Evolutionary conservation across 148 eudicot genomes (phyloP).

Genomic region (Tetragonia tetragonoides): DNA sequence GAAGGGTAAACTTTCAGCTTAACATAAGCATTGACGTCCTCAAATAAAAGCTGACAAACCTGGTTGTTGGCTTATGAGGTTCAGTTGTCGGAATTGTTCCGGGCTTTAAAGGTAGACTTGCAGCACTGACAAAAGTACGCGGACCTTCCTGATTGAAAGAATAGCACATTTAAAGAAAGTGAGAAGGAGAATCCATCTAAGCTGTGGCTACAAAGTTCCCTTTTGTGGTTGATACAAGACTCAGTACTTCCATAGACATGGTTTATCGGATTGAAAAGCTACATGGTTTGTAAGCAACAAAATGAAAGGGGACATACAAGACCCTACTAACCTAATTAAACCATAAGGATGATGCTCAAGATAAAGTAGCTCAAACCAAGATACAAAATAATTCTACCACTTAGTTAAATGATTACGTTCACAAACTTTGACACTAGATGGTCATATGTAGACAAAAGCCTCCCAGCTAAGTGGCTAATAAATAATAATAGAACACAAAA

Average conservation of each 20-base stretch:
- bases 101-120: constrained; percentile 64
- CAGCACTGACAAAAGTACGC: constrained; percentile 68
- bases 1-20: constrained; percentile 4
- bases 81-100: constrained; percentile 42
- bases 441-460: too few relatives aligned
- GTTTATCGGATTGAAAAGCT: neutral
- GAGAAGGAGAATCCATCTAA: neutral
- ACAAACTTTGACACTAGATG: too few relatives aligned
- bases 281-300: neutral
- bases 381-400: neutral
- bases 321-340: neutral
- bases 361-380: neutral
- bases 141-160: constrained; percentile 70
- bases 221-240: neutral
- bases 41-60: constrained; percentile 31
- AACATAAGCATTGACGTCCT: neutral
- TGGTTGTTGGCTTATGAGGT: constrained; percentile 35
- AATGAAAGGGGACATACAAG: neutral
- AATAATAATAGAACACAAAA: too few relatives aligned
- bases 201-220: neutral
- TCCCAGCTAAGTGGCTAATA: too few relatives aligned
- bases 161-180: neutral
- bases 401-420: neutral
- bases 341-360: neutral
- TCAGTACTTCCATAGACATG: neutral